Conservation (phyloP, 176 grass and related monocot species). For the Musa troglodytarum region DNA sequence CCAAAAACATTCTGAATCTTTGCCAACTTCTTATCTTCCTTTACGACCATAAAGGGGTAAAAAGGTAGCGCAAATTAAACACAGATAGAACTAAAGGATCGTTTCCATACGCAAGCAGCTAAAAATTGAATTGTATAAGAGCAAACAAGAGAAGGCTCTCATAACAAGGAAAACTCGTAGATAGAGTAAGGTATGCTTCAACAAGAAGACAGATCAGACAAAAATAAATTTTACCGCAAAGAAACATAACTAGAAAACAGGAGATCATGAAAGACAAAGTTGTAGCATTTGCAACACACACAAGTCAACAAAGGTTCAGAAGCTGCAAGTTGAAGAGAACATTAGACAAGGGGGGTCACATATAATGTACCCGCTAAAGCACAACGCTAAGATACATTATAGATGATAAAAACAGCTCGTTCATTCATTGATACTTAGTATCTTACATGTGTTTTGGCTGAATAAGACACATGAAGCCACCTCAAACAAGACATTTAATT, state of each 20-base stretch:
- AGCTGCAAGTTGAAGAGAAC: neutral
- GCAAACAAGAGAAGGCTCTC: neutral
- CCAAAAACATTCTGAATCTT: conserved; percentile 62
- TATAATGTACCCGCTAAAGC: too few species aligned
- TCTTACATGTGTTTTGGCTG: neutral
- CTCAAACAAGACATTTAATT: neutral
- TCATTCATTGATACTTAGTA: neutral
- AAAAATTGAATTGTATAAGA: neutral
- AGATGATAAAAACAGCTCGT: too few species aligned
- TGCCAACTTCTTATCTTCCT: conserved; percentile 62
- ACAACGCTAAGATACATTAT: too few species aligned
- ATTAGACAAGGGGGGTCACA: too few species aligned
- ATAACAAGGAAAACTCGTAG: too few species aligned
- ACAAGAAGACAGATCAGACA: neutral
- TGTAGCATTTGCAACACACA: neutral
- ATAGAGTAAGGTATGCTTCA: neutral
- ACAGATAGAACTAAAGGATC: neutral
- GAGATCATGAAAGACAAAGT: neutral
- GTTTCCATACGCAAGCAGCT: neutral
- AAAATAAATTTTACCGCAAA: neutral
- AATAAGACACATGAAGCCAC: neutral
- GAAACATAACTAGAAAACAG: too few species aligned
- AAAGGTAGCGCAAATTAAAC: neutral
- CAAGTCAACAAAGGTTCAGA: neutral
- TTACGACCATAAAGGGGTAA: conserved; percentile 27